Base-by-base conservation (phyloP, 2,329 filamentous ascomycete species). In the Rasamsonia emersonii region DNA sequence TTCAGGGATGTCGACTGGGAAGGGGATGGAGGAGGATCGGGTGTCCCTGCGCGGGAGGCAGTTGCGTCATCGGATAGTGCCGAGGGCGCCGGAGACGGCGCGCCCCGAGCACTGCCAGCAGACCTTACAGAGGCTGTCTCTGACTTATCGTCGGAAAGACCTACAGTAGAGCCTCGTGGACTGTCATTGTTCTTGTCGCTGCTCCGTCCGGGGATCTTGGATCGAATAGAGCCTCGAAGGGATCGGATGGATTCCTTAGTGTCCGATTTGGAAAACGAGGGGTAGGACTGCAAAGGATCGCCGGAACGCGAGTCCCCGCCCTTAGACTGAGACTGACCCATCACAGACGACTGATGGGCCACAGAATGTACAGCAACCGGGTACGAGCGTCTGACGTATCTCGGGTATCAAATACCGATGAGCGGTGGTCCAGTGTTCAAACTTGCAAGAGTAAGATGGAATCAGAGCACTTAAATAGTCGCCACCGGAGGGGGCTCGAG, bases 201-300 rank as follows among this genome's bases (percentile, higher is more conserved):
- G 3, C 34, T 29, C 16, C 36, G 24, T 4, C 82, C 83, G 2
- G 83, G 86, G 38, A 94, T 95, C 64, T 95, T 95, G 40, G 86
- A 93, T 39, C 85, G 75, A 45, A 96, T 73, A 6, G 74, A 74
- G 23, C 78, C 81, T 45, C 84, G 77, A 58, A 95, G 79, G 4
- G 88, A 95, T 43, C 86, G 82, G 18, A 82, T 77, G 5, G 86
- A 95, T 44, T 94, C 88, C 57, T 88, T 89, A 17, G 89, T 96
- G 55, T 96, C 89, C 35, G 86, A 86, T 56, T 82, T 82, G 63
- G 80, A 83, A 56, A 96, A 89, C 17, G 89, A 94, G 17, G 88
- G 89, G 59, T 91, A 93, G 18, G 85, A 83, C 58, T 86, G 81
- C 37, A 95, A 67, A 39, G 73, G 68, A 21, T 82, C 76, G 42